Percentiles rank a stretch among this genome's conserved stretches.
Evolutionary conservation across 306 rosid genomes (phyloP).

Genomic region (Mimosa bimucronata): DNA sequence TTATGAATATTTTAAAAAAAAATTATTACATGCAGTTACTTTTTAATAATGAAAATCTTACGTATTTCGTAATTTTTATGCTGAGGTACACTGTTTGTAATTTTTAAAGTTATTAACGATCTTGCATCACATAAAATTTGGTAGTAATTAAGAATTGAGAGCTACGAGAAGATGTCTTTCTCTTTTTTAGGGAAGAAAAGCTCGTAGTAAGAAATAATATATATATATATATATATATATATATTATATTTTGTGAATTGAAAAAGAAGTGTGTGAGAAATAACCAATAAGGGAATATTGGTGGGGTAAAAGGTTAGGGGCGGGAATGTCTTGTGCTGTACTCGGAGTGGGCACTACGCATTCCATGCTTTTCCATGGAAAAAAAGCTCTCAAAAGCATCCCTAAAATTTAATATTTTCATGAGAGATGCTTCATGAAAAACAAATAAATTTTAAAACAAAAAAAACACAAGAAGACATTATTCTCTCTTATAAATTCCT

Average conservation of each 20-base stretch:
- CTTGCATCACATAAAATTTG: background rate
- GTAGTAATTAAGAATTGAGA: background rate
- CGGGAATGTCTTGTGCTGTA: constrained; percentile 38
- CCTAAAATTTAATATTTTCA: constrained; percentile 1
- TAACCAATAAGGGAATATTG: background rate
- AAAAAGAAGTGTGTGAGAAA: background rate
- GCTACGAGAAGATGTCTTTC: background rate
- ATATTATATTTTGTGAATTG: background rate
- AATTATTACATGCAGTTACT: background rate
- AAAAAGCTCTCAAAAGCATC: constrained; percentile 15
- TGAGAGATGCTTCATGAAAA: background rate
- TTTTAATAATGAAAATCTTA: background rate
- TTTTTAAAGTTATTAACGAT: background rate
- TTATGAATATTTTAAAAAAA: background rate
- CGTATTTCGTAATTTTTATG: background rate
- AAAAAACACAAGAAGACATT: constrained; percentile 6
- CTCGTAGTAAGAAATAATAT: background rate
- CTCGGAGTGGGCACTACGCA: constrained; percentile 61
- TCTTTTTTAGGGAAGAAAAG: background rate
- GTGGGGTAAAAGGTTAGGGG: constrained; percentile 25
- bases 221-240: no score
- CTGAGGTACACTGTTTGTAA: background rate
- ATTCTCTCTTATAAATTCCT: constrained; percentile 20
- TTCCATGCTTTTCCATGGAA: constrained; percentile 42
- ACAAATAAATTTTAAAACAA: background rate